phyloP scores from a whole-genome alignment of 176 grass and related monocot species.

The Ensete glaucum region DNA sequence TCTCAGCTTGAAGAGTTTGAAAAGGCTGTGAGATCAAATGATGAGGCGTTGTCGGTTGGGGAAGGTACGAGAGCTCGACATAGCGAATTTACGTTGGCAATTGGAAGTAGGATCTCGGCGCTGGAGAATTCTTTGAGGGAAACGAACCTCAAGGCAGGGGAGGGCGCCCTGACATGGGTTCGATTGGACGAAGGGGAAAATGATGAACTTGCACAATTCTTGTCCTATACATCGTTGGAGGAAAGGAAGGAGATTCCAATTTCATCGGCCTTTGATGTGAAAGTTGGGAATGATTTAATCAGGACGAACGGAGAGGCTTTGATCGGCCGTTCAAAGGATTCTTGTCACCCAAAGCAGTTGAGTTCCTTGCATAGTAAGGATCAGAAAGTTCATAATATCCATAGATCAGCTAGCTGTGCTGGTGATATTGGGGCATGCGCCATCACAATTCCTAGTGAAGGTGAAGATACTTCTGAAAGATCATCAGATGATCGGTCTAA shows the following conservation, averaged over 20 bases:
- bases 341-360: constrained; percentile 38
- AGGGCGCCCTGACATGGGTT: constrained; percentile 41
- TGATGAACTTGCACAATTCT: constrained; percentile 59
- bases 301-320: constrained; percentile 44
- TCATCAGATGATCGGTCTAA: constrained; percentile 38
- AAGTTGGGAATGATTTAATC: constrained; percentile 27
- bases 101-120: constrained; percentile 53
- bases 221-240: constrained; percentile 35
- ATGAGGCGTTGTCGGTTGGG: constrained; percentile 31
- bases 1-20: constrained; percentile 75
- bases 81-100: constrained; percentile 50
- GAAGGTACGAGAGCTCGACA: constrained; percentile 66
- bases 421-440: constrained; percentile 58
- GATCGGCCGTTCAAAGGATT: constrained; percentile 47
- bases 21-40: constrained; percentile 43
- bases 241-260: constrained; percentile 16
- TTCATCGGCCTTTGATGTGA: constrained; percentile 27
- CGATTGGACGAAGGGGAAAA: constrained; percentile 58
- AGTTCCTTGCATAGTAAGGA: constrained; percentile 25
- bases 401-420: constrained; percentile 57
- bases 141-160: constrained; percentile 34
- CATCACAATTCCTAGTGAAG: constrained; percentile 57
- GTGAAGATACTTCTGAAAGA: constrained; percentile 37
- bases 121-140: constrained; percentile 59
- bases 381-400: constrained; percentile 29